A percentile compares a stretch with the other conserved stretches of the same genome.
These are phyloP conservation scores for Hypholoma sublateritium DNA, from an alignment of 768 basidiomycete species.

Conservation along the genomic window DNA sequence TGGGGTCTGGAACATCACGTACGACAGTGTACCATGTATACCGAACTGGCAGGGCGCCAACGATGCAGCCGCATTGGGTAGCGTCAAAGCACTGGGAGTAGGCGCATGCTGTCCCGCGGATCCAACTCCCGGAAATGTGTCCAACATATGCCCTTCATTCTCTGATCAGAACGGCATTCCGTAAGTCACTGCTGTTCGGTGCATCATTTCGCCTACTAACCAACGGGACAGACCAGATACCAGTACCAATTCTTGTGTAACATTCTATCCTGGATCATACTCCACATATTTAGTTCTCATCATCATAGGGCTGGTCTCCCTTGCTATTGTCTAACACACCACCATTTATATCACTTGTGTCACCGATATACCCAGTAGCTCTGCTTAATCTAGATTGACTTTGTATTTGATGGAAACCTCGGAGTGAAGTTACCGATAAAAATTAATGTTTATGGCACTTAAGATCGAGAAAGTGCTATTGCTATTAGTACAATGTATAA, in stretches of 20 bases:
- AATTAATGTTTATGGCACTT: no score
- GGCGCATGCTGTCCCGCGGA: slow-evolving; percentile 74
- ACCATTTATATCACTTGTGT: background rate
- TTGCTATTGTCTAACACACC: slow-evolving; percentile 9
- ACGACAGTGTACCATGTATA: slow-evolving; percentile 62
- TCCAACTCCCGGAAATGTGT: slow-evolving; percentile 49
- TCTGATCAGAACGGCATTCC: slow-evolving; percentile 66
- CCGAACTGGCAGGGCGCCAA: slow-evolving; percentile 63
- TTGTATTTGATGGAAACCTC: background rate
- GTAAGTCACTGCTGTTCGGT: slow-evolving; percentile 37
- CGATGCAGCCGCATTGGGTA: slow-evolving; percentile 64
- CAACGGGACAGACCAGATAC: slow-evolving; percentile 2
- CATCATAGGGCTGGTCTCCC: slow-evolving; percentile 7
- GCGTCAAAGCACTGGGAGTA: slow-evolving; percentile 53
- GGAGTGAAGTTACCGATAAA: no score
- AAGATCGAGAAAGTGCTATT: no score
- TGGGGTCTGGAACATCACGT: slow-evolving; percentile 84
- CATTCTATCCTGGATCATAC: background rate
- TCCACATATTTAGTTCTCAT: slow-evolving; percentile 4
- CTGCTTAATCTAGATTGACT: background rate
- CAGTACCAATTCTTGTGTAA: background rate
- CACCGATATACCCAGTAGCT: background rate
- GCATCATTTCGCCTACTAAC: background rate
- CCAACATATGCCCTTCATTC: slow-evolving; percentile 66
- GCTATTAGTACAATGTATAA: no score